These are phyloP conservation scores for Fraxinus xanthoxyloides DNA, from an alignment of 305 asterid species.

Conservation along the genomic window DNA sequence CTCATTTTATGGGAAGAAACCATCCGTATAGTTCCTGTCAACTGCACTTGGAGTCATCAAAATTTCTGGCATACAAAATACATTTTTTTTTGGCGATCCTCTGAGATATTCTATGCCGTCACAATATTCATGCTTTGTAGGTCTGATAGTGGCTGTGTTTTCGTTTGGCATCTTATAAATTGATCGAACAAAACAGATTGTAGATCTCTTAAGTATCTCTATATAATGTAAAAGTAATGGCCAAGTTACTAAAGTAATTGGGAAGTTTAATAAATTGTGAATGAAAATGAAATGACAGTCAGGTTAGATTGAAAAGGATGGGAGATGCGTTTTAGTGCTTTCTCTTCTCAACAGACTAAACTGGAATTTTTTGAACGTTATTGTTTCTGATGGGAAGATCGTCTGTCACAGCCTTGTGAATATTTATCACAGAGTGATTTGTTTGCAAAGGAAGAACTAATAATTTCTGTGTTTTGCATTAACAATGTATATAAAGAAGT, in stretches of 20 bases:
- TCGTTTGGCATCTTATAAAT: background rate
- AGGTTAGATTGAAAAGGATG: background rate
- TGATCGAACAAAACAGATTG: background rate
- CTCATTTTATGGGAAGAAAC: background rate
- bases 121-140: background rate
- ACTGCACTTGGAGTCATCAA: background rate
- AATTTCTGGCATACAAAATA: background rate
- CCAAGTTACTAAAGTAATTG: background rate
- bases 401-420: background rate
- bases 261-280: background rate
- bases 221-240: background rate
- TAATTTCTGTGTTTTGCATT: slow-evolving; percentile 5
- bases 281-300: background rate
- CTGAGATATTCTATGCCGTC: background rate
- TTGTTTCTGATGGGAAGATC: background rate
- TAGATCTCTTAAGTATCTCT: background rate
- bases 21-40: background rate
- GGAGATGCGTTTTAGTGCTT: background rate
- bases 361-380: background rate
- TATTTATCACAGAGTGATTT: slow-evolving; percentile 8
- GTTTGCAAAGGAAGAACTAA: slow-evolving; percentile 4
- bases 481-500: background rate
- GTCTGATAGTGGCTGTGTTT: background rate
- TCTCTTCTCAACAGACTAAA: background rate
- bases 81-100: background rate